Evolutionary conservation across 2,329 filamentous ascomycete genomes (phyloP).

Genomic region (Colletotrichum costaricense): DNA sequence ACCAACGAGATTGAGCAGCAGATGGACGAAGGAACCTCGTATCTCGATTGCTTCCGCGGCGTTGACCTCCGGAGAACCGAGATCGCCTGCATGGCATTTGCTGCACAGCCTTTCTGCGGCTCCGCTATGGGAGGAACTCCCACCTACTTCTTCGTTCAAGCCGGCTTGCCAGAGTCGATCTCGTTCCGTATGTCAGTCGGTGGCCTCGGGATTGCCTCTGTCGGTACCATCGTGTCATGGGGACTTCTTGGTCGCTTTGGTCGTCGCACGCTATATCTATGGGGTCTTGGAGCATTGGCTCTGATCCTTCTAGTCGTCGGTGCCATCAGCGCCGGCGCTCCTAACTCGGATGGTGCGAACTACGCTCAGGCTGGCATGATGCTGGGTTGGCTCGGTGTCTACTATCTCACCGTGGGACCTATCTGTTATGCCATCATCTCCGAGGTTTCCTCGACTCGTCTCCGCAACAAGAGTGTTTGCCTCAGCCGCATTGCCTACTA

Average conservation of each 20-base stretch:
- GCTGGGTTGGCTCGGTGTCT: constrained; percentile 56
- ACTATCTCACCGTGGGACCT: constrained; percentile 56
- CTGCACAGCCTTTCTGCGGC: constrained; percentile 47
- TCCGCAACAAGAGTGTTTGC: constrained; percentile 55
- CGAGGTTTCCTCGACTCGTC: constrained; percentile 51
- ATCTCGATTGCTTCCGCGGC: constrained; percentile 56
- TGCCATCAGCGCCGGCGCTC: constrained; percentile 49
- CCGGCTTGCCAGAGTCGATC: constrained; percentile 40
- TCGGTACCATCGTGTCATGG: constrained; percentile 55
- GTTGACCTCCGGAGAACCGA: constrained; percentile 53
- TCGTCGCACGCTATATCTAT: constrained; percentile 54
- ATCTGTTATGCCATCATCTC: constrained; percentile 51
- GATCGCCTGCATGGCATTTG: constrained; percentile 48
- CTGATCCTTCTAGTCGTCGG: constrained; percentile 55
- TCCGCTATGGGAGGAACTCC: constrained; percentile 39
- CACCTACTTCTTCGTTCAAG: constrained; percentile 50
- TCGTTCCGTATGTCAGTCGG: constrained; percentile 43
- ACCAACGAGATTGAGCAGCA: constrained; percentile 37
- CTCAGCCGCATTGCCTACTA: constrained; percentile 53
- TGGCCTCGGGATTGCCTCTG: constrained; percentile 47
- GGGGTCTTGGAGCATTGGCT: constrained; percentile 49
- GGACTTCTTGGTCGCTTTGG: constrained; percentile 54
- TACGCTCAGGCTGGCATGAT: constrained; percentile 54
- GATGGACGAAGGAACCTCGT: constrained; percentile 50
- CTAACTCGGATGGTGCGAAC: constrained; percentile 46